Evolutionary conservation across 441 rosid genomes (phyloP).

Genomic region (Erodium chrysanthum): DNA sequence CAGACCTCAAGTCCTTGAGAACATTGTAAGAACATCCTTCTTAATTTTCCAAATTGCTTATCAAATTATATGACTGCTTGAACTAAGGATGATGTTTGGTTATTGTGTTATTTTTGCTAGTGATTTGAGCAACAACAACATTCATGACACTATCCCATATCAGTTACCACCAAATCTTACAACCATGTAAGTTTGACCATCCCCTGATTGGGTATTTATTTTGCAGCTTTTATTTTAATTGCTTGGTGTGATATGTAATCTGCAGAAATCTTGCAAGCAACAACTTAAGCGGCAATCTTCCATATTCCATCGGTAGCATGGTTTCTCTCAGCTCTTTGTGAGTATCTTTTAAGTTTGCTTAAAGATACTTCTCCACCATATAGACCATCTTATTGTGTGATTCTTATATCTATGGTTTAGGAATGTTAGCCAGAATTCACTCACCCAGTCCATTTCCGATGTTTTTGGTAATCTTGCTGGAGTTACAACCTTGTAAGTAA

Average conservation of each 20-base stretch:
- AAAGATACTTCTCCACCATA: not conserved
- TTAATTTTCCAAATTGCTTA: not conserved
- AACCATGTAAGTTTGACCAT: slow-evolving; percentile 49
- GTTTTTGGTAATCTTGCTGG: slow-evolving; percentile 43
- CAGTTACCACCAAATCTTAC: slow-evolving; percentile 93
- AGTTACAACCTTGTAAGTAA: slow-evolving; percentile 58
- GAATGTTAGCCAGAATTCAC: slow-evolving; percentile 74
- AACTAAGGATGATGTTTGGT: not conserved
- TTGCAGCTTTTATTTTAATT: no score
- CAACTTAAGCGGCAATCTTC: slow-evolving; percentile 77
- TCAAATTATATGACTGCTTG: slow-evolving; percentile 11
- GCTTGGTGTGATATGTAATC: not conserved
- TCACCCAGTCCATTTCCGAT: slow-evolving; percentile 61
- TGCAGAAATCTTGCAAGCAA: slow-evolving; percentile 83
- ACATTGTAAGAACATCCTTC: slow-evolving; percentile 41
- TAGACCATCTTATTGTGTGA: slow-evolving; percentile 7
- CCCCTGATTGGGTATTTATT: not conserved
- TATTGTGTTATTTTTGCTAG: slow-evolving; percentile 24
- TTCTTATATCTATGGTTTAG: slow-evolving; percentile 31
- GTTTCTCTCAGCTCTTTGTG: slow-evolving; percentile 61
- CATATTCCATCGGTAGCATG: slow-evolving; percentile 75
- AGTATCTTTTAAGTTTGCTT: slow-evolving; percentile 22
- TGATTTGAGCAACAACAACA: slow-evolving; percentile 75
- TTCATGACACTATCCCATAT: slow-evolving; percentile 73
- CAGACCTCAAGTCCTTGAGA: slow-evolving; percentile 56